Base-by-base conservation (phyloP, 1,284 basidiomycete genomes). In the Phellinidium pouzarii region DNA sequence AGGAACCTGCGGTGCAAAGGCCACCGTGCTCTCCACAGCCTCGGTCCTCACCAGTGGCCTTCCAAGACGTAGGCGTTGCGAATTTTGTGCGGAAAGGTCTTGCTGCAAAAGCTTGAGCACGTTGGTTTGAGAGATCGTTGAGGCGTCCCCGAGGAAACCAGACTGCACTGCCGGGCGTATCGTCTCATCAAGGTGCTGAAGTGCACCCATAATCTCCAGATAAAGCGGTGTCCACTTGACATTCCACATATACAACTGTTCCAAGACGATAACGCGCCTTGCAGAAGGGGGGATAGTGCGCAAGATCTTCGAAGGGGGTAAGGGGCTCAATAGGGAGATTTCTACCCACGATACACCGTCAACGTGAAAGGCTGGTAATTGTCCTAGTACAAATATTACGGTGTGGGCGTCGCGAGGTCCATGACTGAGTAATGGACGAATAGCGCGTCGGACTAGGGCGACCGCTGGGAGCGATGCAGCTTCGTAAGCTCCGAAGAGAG, bases 211-310 rank as follows among this genome's bases (percentile, higher is more conserved):
- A 22, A 94, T 72, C 40, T 95, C 93, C 44, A 96, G 78, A 65
- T 89, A 94, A 14, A 95, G 73, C 0, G 92, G 85, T 1, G 91
- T 87, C 82, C 91, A 95, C 69, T 93, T 93, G 48, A 85, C 87
- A 17, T 81, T 78, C 76, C 87, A 89, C 56, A 73, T 74, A 59
- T 77, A 73, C 22, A 87, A 75, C 68, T 87, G 89, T 68, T 94
- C 95, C 19, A 97, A 78, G 3, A 97, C 88, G 46, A 96, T 74
- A 51, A 98, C 78, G 43, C 81, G 82, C 43, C 79, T 77, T 34
- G 77, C 79, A 3, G 82, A 82, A 1, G 73, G 56, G 8, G 90
- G 84, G 41, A 96, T 79, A 34, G 75, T 73, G 29, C 68, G 68
- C 50, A 87, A 71, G 44, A 98, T 72, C 48, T 76, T 78, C 41